Conservation (phyloP, 306 rosid species). For the Styphnolobium japonicum region DNA sequence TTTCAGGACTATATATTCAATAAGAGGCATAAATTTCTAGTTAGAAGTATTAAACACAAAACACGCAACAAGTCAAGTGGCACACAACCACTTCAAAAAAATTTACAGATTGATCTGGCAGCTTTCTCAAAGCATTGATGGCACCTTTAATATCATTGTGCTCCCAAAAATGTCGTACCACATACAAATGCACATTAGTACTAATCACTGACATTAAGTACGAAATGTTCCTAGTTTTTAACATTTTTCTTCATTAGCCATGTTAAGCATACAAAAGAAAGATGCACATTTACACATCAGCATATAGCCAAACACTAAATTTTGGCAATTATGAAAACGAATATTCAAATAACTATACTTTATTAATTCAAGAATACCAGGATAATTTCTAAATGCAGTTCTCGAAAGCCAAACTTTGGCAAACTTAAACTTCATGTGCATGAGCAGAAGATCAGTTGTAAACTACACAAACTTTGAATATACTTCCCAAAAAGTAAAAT, state of each 20-base stretch:
- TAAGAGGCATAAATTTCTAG: constrained; percentile 4
- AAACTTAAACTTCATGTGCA: background rate
- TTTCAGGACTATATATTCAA: constrained; percentile 15
- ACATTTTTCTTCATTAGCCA: constrained; percentile 6
- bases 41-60: background rate
- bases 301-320: constrained; percentile 4
- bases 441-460: background rate
- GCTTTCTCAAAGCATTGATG: constrained; percentile 76
- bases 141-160: constrained; percentile 83
- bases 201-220: constrained; percentile 2
- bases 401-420: background rate
- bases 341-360: background rate
- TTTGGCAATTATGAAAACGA: background rate
- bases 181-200: constrained; percentile 53
- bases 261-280: background rate
- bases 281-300: background rate
- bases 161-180: constrained; percentile 95
- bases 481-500: background rate
- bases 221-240: background rate
- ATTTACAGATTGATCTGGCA: constrained; percentile 88
- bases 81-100: constrained; percentile 19
- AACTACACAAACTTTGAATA: background rate
- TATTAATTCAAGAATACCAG: background rate
- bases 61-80: constrained; percentile 8
- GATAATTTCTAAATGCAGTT: background rate